Conservation (phyloP, 148 eudicot species). For the Nepenthes gracilis region DNA sequence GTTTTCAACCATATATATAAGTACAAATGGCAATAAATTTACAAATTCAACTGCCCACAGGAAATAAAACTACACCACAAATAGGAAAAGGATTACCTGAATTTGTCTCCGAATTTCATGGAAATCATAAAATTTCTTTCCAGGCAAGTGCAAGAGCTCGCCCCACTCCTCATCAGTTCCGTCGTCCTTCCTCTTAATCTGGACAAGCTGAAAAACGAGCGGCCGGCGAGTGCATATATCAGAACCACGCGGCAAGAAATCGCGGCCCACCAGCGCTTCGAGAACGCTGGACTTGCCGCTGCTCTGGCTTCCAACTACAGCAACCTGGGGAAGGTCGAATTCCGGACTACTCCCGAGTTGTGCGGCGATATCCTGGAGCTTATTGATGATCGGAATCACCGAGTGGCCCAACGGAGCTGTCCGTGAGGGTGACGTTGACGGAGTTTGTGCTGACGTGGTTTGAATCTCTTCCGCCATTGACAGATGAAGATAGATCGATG, state of each 20-base stretch:
- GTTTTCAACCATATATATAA: too few species aligned
- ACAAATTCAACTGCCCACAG: too few species aligned
- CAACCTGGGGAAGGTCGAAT: conserved; percentile 79
- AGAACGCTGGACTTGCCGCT: conserved; percentile 92
- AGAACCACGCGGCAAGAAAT: conserved; percentile 76
- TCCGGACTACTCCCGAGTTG: conserved; percentile 51
- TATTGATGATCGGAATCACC: conserved; percentile 81
- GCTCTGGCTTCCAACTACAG: conserved; percentile 89
- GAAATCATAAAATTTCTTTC: conserved; percentile 53
- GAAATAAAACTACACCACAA: too few species aligned
- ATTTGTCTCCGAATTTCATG: conserved; percentile 64
- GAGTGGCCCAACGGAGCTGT: conserved; percentile 48
- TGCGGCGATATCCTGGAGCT: conserved; percentile 84
- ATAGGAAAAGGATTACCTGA: conserved; percentile 31
- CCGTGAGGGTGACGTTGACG: conserved; percentile 11
- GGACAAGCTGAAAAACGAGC: conserved; percentile 72
- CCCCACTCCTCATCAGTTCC: conserved; percentile 72
- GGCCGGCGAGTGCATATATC: conserved; percentile 91
- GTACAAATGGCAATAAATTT: too few species aligned
- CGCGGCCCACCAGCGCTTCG: conserved; percentile 85
- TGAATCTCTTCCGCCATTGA: conserved; percentile 18
- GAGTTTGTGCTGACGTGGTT: neutral
- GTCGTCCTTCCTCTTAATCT: conserved; percentile 40
- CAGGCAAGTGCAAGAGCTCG: conserved; percentile 78
- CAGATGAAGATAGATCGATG: conserved; percentile 2